phyloP scores from a whole-genome alignment of 192 early-diverging fungal genomes.

The Phycomyces blakesleeanus region DNA sequence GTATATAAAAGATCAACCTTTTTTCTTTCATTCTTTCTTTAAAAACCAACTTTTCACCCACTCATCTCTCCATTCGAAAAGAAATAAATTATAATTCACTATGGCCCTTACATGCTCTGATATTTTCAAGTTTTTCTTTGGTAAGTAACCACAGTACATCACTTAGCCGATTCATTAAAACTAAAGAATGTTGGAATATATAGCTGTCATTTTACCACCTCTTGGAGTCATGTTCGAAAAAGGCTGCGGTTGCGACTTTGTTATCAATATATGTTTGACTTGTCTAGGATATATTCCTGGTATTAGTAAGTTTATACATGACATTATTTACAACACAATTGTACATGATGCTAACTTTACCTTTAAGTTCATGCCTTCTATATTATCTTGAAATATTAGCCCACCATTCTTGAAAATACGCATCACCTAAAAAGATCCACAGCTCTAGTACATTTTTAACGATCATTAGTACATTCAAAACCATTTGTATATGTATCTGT shows the following conservation, averaged over 20 bases:
- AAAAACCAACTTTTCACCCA: no score
- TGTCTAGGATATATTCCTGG: conserved; percentile 62
- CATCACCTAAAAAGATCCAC: no score
- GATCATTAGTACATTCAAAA: conserved; percentile 7
- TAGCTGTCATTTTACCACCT: conserved; percentile 50
- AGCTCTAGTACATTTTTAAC: neutral
- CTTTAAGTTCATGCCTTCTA: conserved; percentile 18
- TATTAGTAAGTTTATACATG: conserved; percentile 27
- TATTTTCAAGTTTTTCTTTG: conserved; percentile 20
- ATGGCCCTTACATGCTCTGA: conserved; percentile 26
- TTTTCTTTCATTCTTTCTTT: no score
- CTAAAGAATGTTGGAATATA: no score
- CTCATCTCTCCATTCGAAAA: no score
- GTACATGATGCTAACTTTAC: neutral
- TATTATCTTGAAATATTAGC: conserved; percentile 22
- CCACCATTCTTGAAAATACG: neutral
- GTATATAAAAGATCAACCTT: no score
- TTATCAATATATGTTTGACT: conserved; percentile 63
- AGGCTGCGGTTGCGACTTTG: conserved; percentile 46
- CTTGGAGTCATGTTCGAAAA: conserved; percentile 61
- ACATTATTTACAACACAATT: no score
- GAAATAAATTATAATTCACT: neutral
- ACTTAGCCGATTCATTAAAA: no score
- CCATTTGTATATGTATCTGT: conserved; percentile 1
- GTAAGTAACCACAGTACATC: conserved; percentile 8